These are phyloP conservation scores for Cercospora sojina DNA, from an alignment of 2,329 filamentous ascomycete species.

Conservation along the genomic window DNA sequence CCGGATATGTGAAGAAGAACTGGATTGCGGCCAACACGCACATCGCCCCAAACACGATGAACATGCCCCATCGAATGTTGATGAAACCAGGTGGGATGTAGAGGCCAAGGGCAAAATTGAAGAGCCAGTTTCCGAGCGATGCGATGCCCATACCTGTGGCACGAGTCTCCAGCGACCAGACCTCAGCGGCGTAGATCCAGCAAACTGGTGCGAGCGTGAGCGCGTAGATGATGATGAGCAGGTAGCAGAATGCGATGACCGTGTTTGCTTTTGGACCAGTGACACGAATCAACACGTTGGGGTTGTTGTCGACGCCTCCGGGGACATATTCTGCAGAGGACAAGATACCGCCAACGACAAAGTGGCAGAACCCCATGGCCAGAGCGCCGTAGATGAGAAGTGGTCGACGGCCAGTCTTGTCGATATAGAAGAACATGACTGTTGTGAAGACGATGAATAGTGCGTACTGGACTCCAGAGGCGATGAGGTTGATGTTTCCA, in stretches of 20 bases:
- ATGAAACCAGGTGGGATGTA: conserved; percentile 59
- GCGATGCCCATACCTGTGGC: conserved; percentile 60
- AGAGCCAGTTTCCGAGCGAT: conserved; percentile 53
- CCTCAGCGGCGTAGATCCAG: conserved; percentile 66
- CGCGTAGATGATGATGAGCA: conserved; percentile 63
- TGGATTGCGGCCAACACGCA: conserved; percentile 49
- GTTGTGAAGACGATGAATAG: conserved; percentile 45
- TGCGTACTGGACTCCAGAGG: conserved; percentile 44
- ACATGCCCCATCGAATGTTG: conserved; percentile 58
- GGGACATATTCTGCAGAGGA: conserved; percentile 45
- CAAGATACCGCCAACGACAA: conserved; percentile 65
- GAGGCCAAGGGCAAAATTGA: conserved; percentile 60
- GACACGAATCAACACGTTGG: conserved; percentile 57
- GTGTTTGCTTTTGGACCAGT: conserved; percentile 56
- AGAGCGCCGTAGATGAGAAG: conserved; percentile 66
- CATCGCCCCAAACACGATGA: conserved; percentile 51
- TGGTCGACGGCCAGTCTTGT: conserved; percentile 43
- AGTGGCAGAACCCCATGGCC: conserved; percentile 82
- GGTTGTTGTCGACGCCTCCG: conserved; percentile 47
- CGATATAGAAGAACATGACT: conserved; percentile 45
- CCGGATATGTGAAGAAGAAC: conserved; percentile 47
- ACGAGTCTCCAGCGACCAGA: conserved; percentile 61
- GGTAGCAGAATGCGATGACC: conserved; percentile 65
- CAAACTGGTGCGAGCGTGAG: conserved; percentile 63
- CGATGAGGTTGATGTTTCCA: conserved; percentile 51